Evolutionary conservation across 2,329 filamentous ascomycete genomes (phyloP).

Genomic region (Fusarium sp.): DNA sequence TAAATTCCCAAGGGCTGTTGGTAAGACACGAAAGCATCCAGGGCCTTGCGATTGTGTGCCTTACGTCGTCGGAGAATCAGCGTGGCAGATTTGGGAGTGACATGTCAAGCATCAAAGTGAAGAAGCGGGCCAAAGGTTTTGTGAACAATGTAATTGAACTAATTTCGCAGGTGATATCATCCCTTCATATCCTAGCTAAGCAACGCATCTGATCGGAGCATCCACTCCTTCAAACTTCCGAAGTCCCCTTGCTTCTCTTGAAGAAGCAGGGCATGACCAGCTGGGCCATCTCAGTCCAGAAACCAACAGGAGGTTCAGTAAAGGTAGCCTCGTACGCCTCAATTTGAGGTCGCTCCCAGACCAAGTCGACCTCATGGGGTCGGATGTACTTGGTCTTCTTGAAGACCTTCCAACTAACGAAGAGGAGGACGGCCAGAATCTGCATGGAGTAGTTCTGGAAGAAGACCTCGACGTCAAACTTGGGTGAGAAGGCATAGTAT

Average conservation of each 20-base stretch:
- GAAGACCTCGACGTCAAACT: slow-evolving; percentile 60
- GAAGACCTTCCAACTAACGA: slow-evolving; percentile 69
- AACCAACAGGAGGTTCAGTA: slow-evolving; percentile 58
- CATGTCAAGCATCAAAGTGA: background rate
- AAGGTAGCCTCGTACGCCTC: slow-evolving; percentile 67
- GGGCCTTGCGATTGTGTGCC: no score
- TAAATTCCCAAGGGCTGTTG: background rate
- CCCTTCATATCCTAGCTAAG: background rate
- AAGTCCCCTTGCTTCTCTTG: slow-evolving; percentile 18
- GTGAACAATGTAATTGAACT: slow-evolving; percentile 3
- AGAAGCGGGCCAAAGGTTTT: no score
- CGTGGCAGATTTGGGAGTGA: background rate
- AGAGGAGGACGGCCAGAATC: slow-evolving; percentile 64
- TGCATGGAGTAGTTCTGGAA: slow-evolving; percentile 67
- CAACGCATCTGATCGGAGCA: background rate
- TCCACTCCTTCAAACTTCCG: background rate
- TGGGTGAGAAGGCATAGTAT: slow-evolving; percentile 60
- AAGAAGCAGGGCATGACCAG: slow-evolving; percentile 56
- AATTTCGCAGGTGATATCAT: slow-evolving; percentile 12
- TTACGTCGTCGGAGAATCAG: background rate
- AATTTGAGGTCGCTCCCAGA: slow-evolving; percentile 68
- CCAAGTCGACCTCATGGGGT: slow-evolving; percentile 65
- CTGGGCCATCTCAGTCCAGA: slow-evolving; percentile 64
- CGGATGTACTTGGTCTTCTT: slow-evolving; percentile 66
- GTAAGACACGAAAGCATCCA: background rate